Evolutionary conservation across 2,329 filamentous ascomycete genomes (phyloP), one percentile per base, ranked within the genome.

Genomic region (Colletotrichum scovillei): DNA sequence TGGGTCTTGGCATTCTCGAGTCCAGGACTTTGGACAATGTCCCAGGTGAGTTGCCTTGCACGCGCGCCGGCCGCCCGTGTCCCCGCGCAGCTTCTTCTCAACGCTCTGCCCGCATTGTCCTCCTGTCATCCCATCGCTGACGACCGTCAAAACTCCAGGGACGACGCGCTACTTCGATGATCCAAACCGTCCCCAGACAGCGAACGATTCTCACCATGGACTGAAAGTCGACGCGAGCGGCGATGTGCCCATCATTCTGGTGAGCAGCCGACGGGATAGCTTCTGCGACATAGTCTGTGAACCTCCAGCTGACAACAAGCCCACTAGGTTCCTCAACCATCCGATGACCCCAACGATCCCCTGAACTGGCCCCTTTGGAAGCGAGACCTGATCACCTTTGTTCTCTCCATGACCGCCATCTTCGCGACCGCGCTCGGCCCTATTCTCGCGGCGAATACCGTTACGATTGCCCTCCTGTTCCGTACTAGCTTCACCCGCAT

Each of bases 301-400:
- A 24, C 24, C 24, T n/a, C 28, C 52, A 7, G 56, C 72, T 59
- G 46, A 65, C 70, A 35, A 28, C 30, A 16, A 2, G 7, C 26
- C 49, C 38, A 35, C 12, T 69, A 88, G 85, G 84, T 88, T 5
- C 96, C 96, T 5, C 96, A 98, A 79, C 96, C 96, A 2, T 95
- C 92, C 75, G 93, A 97, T 82, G 94, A 97, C 81, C 94, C 94
- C 4, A 96, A 97, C 81, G 95, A 98, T 82, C 95, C 95, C 35
- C 86, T 98, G 75, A 88, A 87, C 80, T 98, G 95, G 95, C 93
- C 95, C 26, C 82, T 97, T 74, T 96, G 94, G 93, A 90, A 90
- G 77, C 94, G 95, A 80, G 95, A 98, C 81, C 77, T 93, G 66
- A 95, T 97, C 79, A 92, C 95, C 74, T 86, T 91, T 71, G 89